phyloP scores from a whole-genome alignment of 2,329 filamentous ascomycete species.

The Aspergillus tubingensis region DNA sequence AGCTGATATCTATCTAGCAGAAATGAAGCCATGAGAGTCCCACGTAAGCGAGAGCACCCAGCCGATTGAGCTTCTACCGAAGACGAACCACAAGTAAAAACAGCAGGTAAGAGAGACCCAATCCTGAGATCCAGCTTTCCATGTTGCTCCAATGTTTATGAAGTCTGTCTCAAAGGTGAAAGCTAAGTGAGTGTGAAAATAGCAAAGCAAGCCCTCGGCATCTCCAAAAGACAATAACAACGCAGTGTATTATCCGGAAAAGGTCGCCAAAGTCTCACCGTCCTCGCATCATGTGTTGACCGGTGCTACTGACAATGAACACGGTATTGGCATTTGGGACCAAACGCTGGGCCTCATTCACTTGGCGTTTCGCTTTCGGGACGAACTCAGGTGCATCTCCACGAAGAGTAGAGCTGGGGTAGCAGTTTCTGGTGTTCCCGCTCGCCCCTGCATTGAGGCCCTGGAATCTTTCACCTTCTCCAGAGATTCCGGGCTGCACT shows the following conservation, averaged over 20 bases:
- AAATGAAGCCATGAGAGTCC: neutral
- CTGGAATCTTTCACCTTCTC: neutral
- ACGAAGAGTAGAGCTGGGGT: conserved; percentile 16
- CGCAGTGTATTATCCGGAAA: neutral
- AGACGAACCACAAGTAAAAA: neutral
- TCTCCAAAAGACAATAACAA: neutral
- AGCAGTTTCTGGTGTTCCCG: neutral
- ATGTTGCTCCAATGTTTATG: neutral
- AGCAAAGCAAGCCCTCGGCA: neutral
- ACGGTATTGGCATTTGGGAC: too few relatives aligned
- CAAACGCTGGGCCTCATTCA: neutral
- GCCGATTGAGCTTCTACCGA: neutral
- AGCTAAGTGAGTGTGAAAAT: neutral
- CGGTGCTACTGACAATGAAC: conserved; percentile 9
- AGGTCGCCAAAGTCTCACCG: neutral
- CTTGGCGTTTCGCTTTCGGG: conserved; percentile 10
- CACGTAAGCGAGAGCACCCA: neutral
- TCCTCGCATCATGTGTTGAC: neutral
- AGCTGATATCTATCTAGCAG: neutral
- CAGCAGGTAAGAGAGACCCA: neutral
- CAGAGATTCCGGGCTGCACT: neutral
- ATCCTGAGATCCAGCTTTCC: neutral
- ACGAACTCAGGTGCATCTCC: conserved; percentile 27
- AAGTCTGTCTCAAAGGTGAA: neutral
- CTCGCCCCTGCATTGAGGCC: neutral